These are phyloP conservation scores for Favolaschia claudopus DNA, from an alignment of 768 basidiomycete genomes.

Conservation along the genomic window DNA sequence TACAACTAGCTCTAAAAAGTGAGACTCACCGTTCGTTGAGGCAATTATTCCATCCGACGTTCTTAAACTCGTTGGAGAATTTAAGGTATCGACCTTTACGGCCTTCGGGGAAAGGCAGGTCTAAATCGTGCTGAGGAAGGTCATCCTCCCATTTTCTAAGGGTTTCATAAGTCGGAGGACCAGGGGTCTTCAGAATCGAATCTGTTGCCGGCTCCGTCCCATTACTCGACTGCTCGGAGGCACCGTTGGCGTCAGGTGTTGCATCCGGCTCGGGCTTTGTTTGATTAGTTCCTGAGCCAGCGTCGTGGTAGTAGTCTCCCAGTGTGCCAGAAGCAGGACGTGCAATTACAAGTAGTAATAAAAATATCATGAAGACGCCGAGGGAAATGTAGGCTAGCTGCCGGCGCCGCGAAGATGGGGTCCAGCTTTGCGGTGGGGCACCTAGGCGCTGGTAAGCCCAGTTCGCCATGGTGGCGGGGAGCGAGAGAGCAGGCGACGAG, in stretches of 20 bases:
- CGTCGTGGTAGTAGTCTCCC: background rate
- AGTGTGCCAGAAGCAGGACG: slow-evolving; percentile 6
- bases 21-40: slow-evolving; percentile 56
- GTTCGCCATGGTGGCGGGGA: no score
- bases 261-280: no score
- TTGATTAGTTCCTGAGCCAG: no score
- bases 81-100: slow-evolving; percentile 54
- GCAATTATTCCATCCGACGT: slow-evolving; percentile 60
- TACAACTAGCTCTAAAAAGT: background rate
- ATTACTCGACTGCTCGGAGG: no score
- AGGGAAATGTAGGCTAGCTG: background rate
- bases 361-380: background rate
- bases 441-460: no score
- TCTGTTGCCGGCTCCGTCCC: no score
- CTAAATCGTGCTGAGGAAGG: slow-evolving; percentile 58
- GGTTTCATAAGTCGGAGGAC: slow-evolving; percentile 45
- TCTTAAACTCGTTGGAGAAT: slow-evolving; percentile 50
- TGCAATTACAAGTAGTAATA: background rate
- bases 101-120: slow-evolving; percentile 58
- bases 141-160: slow-evolving; percentile 47
- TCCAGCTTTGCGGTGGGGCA: no score
- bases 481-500: no score
- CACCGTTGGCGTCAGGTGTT: no score
- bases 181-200: background rate
- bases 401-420: no score